These are phyloP conservation scores for Trichoderma sp. DNA, from an alignment of 2,329 filamentous ascomycete species.

Conservation along the genomic window DNA sequence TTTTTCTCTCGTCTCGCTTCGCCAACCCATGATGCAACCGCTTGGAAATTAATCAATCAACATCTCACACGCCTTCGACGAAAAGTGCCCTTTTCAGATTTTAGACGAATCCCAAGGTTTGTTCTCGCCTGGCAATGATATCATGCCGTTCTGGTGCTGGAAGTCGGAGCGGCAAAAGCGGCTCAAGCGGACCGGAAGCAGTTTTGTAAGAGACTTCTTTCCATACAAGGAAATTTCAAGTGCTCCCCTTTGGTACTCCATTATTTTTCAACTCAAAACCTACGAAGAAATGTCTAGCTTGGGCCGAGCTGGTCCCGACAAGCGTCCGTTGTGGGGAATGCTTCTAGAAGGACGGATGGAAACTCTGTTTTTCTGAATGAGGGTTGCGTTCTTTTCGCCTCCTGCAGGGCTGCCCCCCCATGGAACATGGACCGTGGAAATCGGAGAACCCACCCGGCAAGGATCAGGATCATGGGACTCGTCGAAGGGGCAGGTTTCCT, in stretches of 20 bases:
- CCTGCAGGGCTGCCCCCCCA: neutral
- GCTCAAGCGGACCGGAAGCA: neutral
- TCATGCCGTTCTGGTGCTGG: neutral
- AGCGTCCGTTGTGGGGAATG: conserved; percentile 15
- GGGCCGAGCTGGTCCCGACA: conserved; percentile 10
- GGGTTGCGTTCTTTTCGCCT: conserved; percentile 9
- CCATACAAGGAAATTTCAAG: neutral
- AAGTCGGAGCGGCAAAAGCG: neutral
- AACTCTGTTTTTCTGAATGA: neutral
- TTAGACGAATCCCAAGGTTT: neutral
- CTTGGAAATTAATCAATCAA: neutral
- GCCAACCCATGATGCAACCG: neutral
- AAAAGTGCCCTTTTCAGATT: neutral
- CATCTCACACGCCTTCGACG: neutral
- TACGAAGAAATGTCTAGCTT: neutral
- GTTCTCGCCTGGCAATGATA: neutral
- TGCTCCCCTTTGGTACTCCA: neutral
- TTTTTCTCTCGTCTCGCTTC: neutral
- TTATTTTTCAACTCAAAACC: neutral
- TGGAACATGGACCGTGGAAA: neutral
- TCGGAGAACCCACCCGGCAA: neutral
- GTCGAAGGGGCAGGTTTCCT: neutral
- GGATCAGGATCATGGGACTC: conserved; percentile 10
- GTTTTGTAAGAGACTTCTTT: neutral
- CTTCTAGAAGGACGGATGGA: conserved; percentile 17